Conservation (phyloP, 495 filamentous ascomycete genomes). For the Penicillium cinerascens region DNA sequence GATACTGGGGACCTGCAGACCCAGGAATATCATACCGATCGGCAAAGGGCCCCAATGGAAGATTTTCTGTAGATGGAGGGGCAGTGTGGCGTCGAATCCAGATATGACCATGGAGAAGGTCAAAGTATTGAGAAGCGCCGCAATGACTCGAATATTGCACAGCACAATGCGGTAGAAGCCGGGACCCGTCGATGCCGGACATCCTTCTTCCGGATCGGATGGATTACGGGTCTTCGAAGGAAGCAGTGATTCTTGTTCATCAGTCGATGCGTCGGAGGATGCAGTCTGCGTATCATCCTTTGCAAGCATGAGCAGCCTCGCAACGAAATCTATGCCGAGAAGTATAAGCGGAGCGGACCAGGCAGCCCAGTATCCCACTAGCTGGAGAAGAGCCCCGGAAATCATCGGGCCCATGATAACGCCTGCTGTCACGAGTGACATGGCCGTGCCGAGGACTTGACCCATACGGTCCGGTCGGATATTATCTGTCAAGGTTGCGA, state of each 20-base stretch:
- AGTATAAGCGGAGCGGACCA: constrained; percentile 21
- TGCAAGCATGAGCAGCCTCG: constrained; percentile 25
- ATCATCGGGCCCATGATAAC: constrained; percentile 24
- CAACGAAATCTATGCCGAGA: constrained; percentile 19
- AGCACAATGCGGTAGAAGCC: constrained; percentile 14
- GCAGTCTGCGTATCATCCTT: not conserved
- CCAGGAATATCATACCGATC: constrained; percentile 22
- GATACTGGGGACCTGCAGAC: constrained; percentile 19
- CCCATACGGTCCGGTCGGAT: constrained; percentile 19
- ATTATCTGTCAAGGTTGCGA: constrained; percentile 22
- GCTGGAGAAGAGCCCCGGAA: constrained; percentile 17
- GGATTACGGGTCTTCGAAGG: not conserved
- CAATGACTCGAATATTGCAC: constrained; percentile 12
- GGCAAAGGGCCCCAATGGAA: constrained; percentile 21
- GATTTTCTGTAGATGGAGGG: constrained; percentile 20
- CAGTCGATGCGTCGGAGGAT: not conserved
- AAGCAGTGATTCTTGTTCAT: not conserved
- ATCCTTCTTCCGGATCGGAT: not conserved
- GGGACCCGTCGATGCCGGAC: not conserved
- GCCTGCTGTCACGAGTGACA: constrained; percentile 17
- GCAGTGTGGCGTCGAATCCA: constrained; percentile 29
- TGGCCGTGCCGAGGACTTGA: constrained; percentile 17
- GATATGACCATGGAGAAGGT: constrained; percentile 1
- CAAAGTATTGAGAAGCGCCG: not conserved
- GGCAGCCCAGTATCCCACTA: constrained; percentile 23